Evolutionary conservation across 176 grass and related monocot species (phyloP), one percentile per base, ranked within the genome.

Genomic region (Guadua angustifolia): DNA sequence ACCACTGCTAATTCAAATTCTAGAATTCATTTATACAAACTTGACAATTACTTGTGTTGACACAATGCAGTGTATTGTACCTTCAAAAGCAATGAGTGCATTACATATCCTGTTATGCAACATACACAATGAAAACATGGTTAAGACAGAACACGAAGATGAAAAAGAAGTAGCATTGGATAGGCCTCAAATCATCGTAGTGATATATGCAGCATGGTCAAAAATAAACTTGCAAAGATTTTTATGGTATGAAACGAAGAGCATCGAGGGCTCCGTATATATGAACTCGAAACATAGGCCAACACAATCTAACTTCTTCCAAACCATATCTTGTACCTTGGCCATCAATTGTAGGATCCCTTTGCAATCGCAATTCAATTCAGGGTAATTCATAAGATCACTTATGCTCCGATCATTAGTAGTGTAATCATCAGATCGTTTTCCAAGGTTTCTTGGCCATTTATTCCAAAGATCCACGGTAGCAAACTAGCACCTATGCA

Each of bases 1-100:
- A 83, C 59, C 59, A 60, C 66, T 74, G 59, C 88, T 90, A 83
- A 86, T 87, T 66, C 69, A 3, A 11, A 86, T 50, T 49, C 67
- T 63, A 42, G 57, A 59, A 0, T 74, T 58, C 49, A 39, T 73
- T 60, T 66, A 5, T 74, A 66, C 47, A 67, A 59, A 21, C 29
- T 60, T 35, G 77, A n/a, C 57, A 36, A n/a, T 39, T 81, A 65
- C 35, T 65, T 78, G 0, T 38, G 25, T 65, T 32, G 29, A 66
- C 38, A 42, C 21, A 22, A 51, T 33, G 57, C 33, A 42, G n/a
- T n/a, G n/a, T n/a, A n/a, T n/a, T n/a, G n/a, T n/a, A n/a, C n/a
- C n/a, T n/a, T n/a, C n/a, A n/a, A n/a, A 78, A 69, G 39, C 38
- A 78, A 78, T 24, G 46, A 56, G 39, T 67, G 38, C 79, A 70